Evolutionary conservation across 2,329 filamentous ascomycete species (phyloP), one percentile per base, ranked within the genome.

Genomic region (Chrysoporthe austroafricana): DNA sequence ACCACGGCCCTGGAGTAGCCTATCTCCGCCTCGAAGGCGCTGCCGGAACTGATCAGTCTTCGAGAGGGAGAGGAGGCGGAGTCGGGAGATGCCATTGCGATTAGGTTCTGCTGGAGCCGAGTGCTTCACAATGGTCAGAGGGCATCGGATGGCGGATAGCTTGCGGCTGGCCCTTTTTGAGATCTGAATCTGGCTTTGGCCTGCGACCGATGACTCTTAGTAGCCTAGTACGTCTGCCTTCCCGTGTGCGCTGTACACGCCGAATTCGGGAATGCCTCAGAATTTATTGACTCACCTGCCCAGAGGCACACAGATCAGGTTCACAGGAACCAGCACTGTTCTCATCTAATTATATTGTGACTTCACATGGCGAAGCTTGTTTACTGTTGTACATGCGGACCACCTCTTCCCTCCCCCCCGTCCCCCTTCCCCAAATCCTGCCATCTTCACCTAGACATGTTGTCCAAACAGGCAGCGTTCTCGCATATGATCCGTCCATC

Each of bases 1-100:
- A 85, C 79, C 3, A 87, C 83, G 46, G 84, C 85, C 61, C 85
- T 80, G 42, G 84, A 86, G 74, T 87, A 87, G 62, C 82, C 84
- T 64, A 86, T 86, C 69, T 83, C 77, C 36, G 77, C 77, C 74
- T 87, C 85, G 70, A 86, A 87, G 52, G 78, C 74, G 5, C 84
- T 86, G 62, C 81, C 82, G 32, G 83, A 85, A 71, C 79, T 81
- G 71, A 86, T 83, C 72, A 75, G 71, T 52, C 62, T 72, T 39
- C 72, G 71, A 6, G 50, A 32, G 0, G 26, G 6, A 26, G 4
- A 7, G 50, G 21, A 6, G 7, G 26, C 26, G 26, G 26, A 2
- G 26, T 26, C 26, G 26, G 66, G 18, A 1, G 69, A 43, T 32
- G 34, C 18, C 46, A 39, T 54, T 8, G 34, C n/a, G 8, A 52